These are phyloP conservation scores for Ceratocystis eucalypticola DNA, from an alignment of 2,329 filamentous ascomycete species.

Conservation along the genomic window DNA sequence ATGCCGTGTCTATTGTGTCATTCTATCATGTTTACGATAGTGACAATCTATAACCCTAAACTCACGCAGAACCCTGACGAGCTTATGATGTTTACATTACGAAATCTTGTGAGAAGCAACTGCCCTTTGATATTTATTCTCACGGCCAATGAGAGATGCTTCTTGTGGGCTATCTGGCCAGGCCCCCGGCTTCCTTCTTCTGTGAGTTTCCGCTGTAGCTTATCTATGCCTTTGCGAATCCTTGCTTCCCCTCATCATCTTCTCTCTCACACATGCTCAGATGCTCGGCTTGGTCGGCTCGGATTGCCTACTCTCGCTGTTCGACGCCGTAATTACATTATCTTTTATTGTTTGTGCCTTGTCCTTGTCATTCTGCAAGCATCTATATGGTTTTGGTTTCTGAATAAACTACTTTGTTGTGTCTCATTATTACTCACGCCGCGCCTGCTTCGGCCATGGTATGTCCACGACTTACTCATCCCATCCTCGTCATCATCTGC, in stretches of 20 bases:
- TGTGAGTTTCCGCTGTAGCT: background rate
- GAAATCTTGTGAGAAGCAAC: background rate
- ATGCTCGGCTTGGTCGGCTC: background rate
- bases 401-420: background rate
- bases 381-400: background rate
- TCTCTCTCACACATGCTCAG: background rate
- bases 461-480: background rate
- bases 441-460: slow-evolving; percentile 1
- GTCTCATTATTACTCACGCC: background rate
- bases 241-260: background rate
- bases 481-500: background rate
- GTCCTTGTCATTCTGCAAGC: background rate
- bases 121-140: background rate
- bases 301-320: background rate
- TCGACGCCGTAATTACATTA: background rate
- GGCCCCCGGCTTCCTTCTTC: background rate
- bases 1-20: background rate
- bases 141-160: background rate
- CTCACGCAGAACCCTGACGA: background rate
- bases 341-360: background rate
- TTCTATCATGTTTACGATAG: background rate
- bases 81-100: background rate
- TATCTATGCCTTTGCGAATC: background rate
- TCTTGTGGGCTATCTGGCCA: background rate
- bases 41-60: background rate